Conservation (phyloP, 2,329 filamentous ascomycete genomes). For the Ceratocystis diversiconidia region DNA sequence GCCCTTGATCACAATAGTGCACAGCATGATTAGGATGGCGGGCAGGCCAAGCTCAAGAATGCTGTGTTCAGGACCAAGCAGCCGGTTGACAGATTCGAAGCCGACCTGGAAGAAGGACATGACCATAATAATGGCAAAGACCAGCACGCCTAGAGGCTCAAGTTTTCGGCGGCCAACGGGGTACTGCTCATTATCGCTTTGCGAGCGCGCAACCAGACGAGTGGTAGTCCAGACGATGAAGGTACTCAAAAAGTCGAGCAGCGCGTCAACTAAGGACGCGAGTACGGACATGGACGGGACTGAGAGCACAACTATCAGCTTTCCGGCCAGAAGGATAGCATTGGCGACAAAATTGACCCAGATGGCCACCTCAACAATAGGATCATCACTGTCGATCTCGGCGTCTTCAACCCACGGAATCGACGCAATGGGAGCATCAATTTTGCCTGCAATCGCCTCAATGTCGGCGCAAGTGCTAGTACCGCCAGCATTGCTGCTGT, state of each 20-base stretch:
- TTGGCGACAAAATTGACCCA: conserved; percentile 76
- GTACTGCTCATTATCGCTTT: conserved; percentile 60
- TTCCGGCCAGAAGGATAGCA: conserved; percentile 56
- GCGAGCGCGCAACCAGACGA: conserved; percentile 49
- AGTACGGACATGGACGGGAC: conserved; percentile 72
- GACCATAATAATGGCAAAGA: conserved; percentile 78
- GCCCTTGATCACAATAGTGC: conserved; percentile 69
- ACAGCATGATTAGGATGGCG: conserved; percentile 65
- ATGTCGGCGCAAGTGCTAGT: conserved; percentile 21
- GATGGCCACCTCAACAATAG: conserved; percentile 73
- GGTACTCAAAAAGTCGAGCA: conserved; percentile 67
- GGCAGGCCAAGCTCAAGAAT: conserved; percentile 60
- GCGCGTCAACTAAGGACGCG: conserved; percentile 64
- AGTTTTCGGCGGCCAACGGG: conserved; percentile 64
- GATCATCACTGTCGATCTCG: conserved; percentile 54
- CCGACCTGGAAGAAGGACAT: conserved; percentile 69
- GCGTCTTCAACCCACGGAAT: conserved; percentile 62
- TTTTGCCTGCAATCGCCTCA: conserved; percentile 29
- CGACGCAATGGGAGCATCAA: conserved; percentile 34
- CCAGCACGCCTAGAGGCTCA: conserved; percentile 65
- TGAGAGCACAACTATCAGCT: conserved; percentile 61
- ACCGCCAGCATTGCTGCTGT: conserved; percentile 29
- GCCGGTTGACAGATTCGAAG: conserved; percentile 52
- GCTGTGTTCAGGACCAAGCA: conserved; percentile 45
- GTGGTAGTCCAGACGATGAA: conserved; percentile 71